Conservation (phyloP, 1,284 basidiomycete genomes). For the Ustilago crameri region DNA sequence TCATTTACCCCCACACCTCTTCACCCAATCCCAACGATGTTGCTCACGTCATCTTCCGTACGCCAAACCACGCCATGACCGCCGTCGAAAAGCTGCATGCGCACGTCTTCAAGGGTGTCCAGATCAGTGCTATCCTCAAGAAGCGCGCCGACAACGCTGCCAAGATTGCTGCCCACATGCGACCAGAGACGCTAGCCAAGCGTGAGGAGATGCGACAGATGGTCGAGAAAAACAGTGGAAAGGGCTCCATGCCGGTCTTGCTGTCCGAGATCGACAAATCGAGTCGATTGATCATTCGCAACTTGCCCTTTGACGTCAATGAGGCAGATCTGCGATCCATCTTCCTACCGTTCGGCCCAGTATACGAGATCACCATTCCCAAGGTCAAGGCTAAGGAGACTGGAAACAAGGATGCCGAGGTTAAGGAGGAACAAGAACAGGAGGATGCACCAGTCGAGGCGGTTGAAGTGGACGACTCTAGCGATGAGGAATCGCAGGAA, state of each 20-base stretch:
- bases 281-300: slow-evolving; percentile 89
- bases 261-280: slow-evolving; percentile 45
- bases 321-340: slow-evolving; percentile 86
- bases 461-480: slow-evolving; percentile 18
- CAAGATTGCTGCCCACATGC: slow-evolving; percentile 72
- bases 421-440: slow-evolving; percentile 27
- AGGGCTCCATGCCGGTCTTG: slow-evolving; percentile 44
- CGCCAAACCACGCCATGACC: slow-evolving; percentile 77
- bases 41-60: slow-evolving; percentile 82
- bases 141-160: slow-evolving; percentile 77
- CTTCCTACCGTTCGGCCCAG: slow-evolving; percentile 88
- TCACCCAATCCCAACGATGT: slow-evolving; percentile 55
- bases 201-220: slow-evolving; percentile 69
- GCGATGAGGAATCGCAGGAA: slow-evolving; percentile 10
- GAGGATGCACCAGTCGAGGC: slow-evolving; percentile 29
- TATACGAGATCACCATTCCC: slow-evolving; percentile 87
- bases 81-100: slow-evolving; percentile 87
- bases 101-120: slow-evolving; percentile 88
- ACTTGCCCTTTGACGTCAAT: slow-evolving; percentile 77
- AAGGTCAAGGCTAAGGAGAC: slow-evolving; percentile 36
- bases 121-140: slow-evolving; percentile 89
- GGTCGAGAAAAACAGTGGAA: slow-evolving; percentile 53
- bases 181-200: slow-evolving; percentile 69
- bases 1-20: slow-evolving; percentile 48
- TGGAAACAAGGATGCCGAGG: slow-evolving; percentile 49